Evolutionary conservation across 23 red algal genomes (phyloP).

Genomic region (Agarophyton chilense): DNA sequence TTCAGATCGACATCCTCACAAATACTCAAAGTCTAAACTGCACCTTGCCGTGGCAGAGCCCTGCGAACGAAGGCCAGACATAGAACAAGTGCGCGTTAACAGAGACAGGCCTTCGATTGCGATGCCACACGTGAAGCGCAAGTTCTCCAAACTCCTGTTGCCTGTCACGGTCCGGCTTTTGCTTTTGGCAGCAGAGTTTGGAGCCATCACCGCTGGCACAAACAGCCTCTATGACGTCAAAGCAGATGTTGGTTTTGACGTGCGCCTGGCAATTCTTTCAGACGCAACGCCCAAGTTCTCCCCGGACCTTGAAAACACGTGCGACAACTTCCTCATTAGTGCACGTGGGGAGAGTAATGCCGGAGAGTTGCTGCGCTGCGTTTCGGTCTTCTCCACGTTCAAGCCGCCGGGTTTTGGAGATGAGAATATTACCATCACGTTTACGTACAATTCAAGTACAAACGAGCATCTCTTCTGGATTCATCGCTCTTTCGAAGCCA

Average conservation of each 20-base stretch:
- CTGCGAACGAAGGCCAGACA: not conserved
- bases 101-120: not conserved
- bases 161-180: not conserved
- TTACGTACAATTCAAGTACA: not conserved
- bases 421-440: not conserved
- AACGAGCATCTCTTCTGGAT: not conserved
- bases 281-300: not conserved
- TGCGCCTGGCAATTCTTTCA: not conserved
- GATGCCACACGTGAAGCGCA: not conserved
- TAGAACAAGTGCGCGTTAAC: not conserved
- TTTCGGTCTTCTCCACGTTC: not conserved
- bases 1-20: not conserved
- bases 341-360: not conserved
- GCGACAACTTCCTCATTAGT: not conserved
- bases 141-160: not conserved
- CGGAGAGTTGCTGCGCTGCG: conserved; percentile 5
- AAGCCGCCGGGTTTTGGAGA: not conserved
- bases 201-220: not conserved
- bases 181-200: not conserved
- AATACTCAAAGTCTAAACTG: not conserved
- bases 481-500: not conserved
- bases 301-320: not conserved
- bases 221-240: not conserved
- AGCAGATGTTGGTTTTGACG: not conserved
- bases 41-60: not conserved